phyloP scores from a whole-genome alignment of 176 grass and related monocot genomes.

The Phyllostachys edulis region DNA sequence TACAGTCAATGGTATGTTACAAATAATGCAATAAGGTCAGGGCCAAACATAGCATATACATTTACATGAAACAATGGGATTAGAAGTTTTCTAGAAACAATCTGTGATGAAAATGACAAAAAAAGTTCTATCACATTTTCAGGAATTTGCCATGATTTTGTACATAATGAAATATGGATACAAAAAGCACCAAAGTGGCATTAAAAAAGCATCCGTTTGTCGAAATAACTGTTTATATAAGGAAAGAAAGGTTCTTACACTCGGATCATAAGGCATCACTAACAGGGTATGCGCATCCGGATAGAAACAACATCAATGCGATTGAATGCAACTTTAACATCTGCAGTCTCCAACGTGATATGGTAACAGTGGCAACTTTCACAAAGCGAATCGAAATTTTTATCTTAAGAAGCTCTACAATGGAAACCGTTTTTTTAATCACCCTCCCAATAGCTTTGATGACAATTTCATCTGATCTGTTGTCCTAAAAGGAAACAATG shows the following conservation, averaged over 20 bases:
- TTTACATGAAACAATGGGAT: background rate
- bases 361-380: too few relatives aligned
- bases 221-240: background rate
- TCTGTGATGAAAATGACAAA: background rate
- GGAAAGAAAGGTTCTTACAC: conserved; percentile 50
- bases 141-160: background rate
- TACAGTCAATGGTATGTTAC: background rate
- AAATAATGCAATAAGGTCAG: conserved; percentile 2
- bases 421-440: too few relatives aligned
- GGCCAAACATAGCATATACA: background rate
- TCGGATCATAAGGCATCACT: conserved; percentile 90
- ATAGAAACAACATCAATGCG: conserved; percentile 93
- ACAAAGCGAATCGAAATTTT: too few relatives aligned
- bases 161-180: conserved; percentile 22
- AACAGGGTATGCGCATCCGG: conserved; percentile 73
- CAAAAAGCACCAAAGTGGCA: background rate
- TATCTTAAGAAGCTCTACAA: too few relatives aligned
- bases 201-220: background rate
- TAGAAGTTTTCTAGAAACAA: background rate
- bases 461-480: too few relatives aligned
- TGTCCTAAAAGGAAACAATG: too few relatives aligned
- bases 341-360: conserved; percentile 71
- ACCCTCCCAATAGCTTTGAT: too few relatives aligned
- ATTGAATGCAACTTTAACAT: conserved; percentile 68
- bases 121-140: background rate